A percentile compares a stretch with the other conserved stretches of the same genome.
phyloP scores from a whole-genome alignment of 2,329 filamentous ascomycete species.

The Colletotrichum euphorbiae region DNA sequence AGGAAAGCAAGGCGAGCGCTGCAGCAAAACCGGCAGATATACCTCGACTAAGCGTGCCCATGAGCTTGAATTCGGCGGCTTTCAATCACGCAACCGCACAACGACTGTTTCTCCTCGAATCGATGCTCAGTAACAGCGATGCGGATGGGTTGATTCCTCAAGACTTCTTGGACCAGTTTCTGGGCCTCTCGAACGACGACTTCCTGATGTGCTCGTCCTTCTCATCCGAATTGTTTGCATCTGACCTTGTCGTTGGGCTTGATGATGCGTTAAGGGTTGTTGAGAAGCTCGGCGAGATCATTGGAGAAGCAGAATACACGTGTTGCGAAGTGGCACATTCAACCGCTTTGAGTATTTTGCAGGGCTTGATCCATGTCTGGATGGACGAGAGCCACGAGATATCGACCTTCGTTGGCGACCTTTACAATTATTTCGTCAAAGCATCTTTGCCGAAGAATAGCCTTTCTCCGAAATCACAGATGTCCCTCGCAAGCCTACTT shows the following conservation, averaged over 20 bases:
- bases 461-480: constrained; percentile 76
- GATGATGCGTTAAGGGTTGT: constrained; percentile 62
- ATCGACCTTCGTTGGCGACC: constrained; percentile 74
- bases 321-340: constrained; percentile 80
- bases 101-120: constrained; percentile 58
- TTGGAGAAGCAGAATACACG: constrained; percentile 70
- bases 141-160: constrained; percentile 63
- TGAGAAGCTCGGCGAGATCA: constrained; percentile 62
- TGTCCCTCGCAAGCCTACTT: constrained; percentile 75
- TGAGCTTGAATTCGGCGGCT: constrained; percentile 56
- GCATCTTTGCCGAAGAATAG: constrained; percentile 74
- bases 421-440: constrained; percentile 83
- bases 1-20: constrained; percentile 61
- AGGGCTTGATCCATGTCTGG: constrained; percentile 74
- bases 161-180: constrained; percentile 61
- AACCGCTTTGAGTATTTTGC: constrained; percentile 75
- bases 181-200: constrained; percentile 63
- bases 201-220: constrained; percentile 64
- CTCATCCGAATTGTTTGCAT: constrained; percentile 63
- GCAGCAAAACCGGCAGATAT: constrained; percentile 53
- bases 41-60: constrained; percentile 58
- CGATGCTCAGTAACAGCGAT: constrained; percentile 55
- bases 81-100: constrained; percentile 62
- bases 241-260: constrained; percentile 62
- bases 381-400: constrained; percentile 68